Evolutionary conservation across 164 flowering plant species (phyloP).

Genomic region (Vitis rotundifolia): DNA sequence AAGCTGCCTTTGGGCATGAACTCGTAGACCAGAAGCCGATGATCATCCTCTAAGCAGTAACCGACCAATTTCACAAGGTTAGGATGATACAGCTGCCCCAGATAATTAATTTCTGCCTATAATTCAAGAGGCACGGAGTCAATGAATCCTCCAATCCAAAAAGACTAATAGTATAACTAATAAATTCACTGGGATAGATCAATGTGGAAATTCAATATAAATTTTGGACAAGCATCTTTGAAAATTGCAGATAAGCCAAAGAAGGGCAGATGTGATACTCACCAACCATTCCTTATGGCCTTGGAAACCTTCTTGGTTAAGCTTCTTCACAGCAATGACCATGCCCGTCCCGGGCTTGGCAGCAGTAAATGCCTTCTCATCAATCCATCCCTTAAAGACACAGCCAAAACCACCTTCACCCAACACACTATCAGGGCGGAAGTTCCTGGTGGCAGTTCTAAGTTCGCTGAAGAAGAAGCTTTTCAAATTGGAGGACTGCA

Average conservation of each 20-base stretch:
- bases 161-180: no score
- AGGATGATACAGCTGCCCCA: conserved; percentile 77
- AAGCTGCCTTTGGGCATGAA: conserved; percentile 84
- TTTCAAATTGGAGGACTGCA: conserved; percentile 62
- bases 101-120: conserved; percentile 76
- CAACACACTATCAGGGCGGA: conserved; percentile 83
- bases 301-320: conserved; percentile 73
- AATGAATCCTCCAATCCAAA: conserved; percentile 2
- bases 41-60: conserved; percentile 81
- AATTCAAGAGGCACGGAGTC: conserved; percentile 6
- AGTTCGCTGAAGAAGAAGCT: conserved; percentile 63
- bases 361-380: conserved; percentile 57
- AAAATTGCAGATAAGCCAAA: background rate
- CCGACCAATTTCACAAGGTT: conserved; percentile 81
- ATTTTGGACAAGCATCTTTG: no score
- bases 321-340: conserved; percentile 76
- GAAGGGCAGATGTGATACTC: conserved; percentile 23
- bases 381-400: conserved; percentile 89
- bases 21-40: conserved; percentile 75
- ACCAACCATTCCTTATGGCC: conserved; percentile 94
- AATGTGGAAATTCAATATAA: no score
- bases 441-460: conserved; percentile 72
- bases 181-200: no score
- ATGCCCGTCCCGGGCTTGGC: conserved; percentile 73
- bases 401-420: conserved; percentile 95